Evolutionary conservation across 2,329 filamentous ascomycete species (phyloP).

Genomic region (Arthrobotrys iridis): DNA sequence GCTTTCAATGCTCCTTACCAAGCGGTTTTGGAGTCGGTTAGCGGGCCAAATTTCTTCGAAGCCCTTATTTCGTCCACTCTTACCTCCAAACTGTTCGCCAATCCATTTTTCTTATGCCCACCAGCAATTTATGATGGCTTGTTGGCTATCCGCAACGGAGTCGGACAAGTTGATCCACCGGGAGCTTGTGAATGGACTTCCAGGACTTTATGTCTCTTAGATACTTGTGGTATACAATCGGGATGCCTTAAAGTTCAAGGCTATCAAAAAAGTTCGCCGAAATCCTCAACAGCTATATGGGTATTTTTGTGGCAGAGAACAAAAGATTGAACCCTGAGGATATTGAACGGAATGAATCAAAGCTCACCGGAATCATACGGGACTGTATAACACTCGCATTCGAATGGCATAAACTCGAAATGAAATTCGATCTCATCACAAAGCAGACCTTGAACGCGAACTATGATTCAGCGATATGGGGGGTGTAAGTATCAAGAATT

Average conservation of each 20-base stretch:
- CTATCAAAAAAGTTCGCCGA: background rate
- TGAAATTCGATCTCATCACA: background rate
- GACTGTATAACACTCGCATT: conserved; percentile 10
- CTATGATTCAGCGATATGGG: too few relatives aligned
- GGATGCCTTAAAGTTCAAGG: background rate
- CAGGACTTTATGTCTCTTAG: background rate
- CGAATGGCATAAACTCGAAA: conserved; percentile 6
- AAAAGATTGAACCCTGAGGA: background rate
- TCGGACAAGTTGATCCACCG: background rate
- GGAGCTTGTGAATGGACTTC: conserved; percentile 7
- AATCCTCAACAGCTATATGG: background rate
- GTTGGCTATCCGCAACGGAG: background rate
- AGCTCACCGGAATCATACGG: background rate
- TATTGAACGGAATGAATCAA: background rate
- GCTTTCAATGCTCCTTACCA: background rate
- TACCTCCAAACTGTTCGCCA: background rate
- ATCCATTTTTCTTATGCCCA: conserved; percentile 6
- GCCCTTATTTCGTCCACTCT: conserved; percentile 5
- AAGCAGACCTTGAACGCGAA: background rate
- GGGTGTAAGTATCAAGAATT: background rate
- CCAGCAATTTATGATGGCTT: background rate
- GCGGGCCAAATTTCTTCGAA: conserved; percentile 15
- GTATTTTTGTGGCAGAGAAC: conserved; percentile 15
- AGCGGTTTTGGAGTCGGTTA: background rate
- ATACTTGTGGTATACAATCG: background rate